Base-by-base conservation (phyloP, 208 protist genomes). In the Strigomonas galati region DNA sequence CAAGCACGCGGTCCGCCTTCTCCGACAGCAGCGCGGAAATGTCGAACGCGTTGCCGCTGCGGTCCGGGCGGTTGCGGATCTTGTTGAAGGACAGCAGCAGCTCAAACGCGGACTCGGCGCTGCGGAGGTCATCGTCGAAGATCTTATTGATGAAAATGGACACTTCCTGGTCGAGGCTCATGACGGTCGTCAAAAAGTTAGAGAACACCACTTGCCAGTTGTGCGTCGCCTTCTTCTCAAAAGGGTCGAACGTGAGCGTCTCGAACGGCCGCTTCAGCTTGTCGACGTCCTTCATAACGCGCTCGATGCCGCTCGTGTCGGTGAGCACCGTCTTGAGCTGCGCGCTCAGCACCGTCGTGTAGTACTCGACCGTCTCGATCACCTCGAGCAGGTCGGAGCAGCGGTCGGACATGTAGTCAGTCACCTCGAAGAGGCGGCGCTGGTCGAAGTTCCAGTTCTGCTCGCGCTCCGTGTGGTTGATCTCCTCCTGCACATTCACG, bases 381-480 rank as follows among this genome's bases (percentile, higher is more conserved):
- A 99, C 87, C 62, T 98, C 81, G 28, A 94, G 71, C 51, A 99
- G 81, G 60, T 99, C 96, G 0, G 82, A 90, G 84, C 98, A 99
- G 49, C 92, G 81, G 52, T 94, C 88, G 0, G 85, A 92, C 95
- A 99, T 99, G 92, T 99, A 99, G 76, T 98, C 90, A 9, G 98
- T 99, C 15, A 89, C 84, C 46, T 98, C 97, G 72, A 99, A 99
- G 21, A 99, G 81, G 17, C 87, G 82, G 51, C 93, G 93, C 67
- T 92, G 87, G 71, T 99, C 98, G 79, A 99, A 99, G 64, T 98
- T 98, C 98, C 98, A 99, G 43, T 98, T 94, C 68, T 95, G 84
- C 68, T 99, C 95, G 24, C 89, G 83, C 37, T 97, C 96, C 21
- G 78, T 85, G 72, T 81, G 82, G 76, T 99, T 98, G 74, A 99